Evolutionary conservation across 1,284 basidiomycete genomes (phyloP), one percentile per base, ranked within the genome.

Genomic region (Rhodotorula sp.): DNA sequence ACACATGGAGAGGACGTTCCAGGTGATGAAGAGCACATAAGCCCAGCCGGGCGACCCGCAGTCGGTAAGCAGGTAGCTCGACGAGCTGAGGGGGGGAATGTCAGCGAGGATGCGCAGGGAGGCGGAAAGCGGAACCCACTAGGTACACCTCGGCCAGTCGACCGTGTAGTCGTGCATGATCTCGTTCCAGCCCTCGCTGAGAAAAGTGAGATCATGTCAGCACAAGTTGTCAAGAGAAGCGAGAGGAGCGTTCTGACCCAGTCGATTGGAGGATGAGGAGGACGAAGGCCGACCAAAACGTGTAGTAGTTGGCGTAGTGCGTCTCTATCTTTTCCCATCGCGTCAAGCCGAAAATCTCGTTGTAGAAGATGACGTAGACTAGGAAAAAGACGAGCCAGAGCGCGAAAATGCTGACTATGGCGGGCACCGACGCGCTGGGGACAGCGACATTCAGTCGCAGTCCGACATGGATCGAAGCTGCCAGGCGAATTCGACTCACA

Each of bases 1-100:
- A 63, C 64, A 69, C 92, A 97, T 97, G 85, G 91, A 94, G 59
- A 98, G 83, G 51, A 99, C 83, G 79, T 98, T 98, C 95, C 95
- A 99, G 0, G 89, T 86, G 76, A 97, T 96, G 82, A 97, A 98
- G 37, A 99, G 82, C 1, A 86, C 84, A 79, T 89, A 94, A 0
- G 94, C 88, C 89, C 94, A 96, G 7, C 83, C 83, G 13, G 85
- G 80, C 76, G 90, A 94, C 20, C 95, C 95, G 76, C 95, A 99
- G 80, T 99, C 95, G 0, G 91, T 89, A 44, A 89, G 84, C 11
- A 86, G 81, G 75, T 85, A 84, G 77, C 87, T 88, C 13, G 64
- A 61, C n/a, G 79, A 65, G 30, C 57, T 50, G n/a, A 7, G 13
- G 30, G 7, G 30, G 24, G 16, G 26, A 30, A n/a, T 28, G 26